Conservation (phyloP, 441 rosid genomes). For the Croton setiger region DNA sequence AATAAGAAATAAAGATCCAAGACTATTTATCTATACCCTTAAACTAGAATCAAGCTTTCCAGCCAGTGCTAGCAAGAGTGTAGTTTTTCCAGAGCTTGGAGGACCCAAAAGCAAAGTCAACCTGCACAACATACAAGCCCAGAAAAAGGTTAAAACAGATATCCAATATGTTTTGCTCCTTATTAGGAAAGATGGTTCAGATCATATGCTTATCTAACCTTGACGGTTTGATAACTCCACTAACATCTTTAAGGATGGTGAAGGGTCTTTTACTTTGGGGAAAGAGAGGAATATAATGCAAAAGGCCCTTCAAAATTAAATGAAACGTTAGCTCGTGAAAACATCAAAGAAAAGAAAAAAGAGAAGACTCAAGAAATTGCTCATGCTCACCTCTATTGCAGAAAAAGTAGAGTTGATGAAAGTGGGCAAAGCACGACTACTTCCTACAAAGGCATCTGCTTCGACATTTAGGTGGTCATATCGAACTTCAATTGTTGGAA, state of each 20-base stretch:
- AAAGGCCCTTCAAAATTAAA: slow-evolving; percentile 34
- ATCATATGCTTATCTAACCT: slow-evolving; percentile 29
- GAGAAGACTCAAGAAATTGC: not conserved
- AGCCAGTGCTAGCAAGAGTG: slow-evolving; percentile 29
- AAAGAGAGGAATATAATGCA: slow-evolving; percentile 41
- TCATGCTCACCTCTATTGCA: slow-evolving; percentile 38
- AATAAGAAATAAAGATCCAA: not conserved
- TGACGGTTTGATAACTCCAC: slow-evolving; percentile 68
- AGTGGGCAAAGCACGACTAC: slow-evolving; percentile 57
- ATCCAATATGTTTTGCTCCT: not conserved
- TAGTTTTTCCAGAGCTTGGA: slow-evolving; percentile 33
- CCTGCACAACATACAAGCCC: slow-evolving; percentile 22
- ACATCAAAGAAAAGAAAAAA: not conserved
- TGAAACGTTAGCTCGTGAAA: not conserved
- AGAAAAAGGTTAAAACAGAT: not conserved
- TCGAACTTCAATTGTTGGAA: slow-evolving; percentile 71
- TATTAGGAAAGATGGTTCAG: not conserved
- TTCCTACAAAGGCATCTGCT: slow-evolving; percentile 55
- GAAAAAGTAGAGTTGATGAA: slow-evolving; percentile 38
- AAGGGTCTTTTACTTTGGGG: slow-evolving; percentile 49
- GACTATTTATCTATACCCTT: slow-evolving; percentile 13
- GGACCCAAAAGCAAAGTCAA: slow-evolving; percentile 56
- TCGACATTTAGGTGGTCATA: slow-evolving; percentile 59
- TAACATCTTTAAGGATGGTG: slow-evolving; percentile 60
- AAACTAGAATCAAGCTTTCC: slow-evolving; percentile 29